These are phyloP conservation scores for Eucalyptus cladocalyx DNA, from an alignment of 345 rosid species.

Conservation along the genomic window DNA sequence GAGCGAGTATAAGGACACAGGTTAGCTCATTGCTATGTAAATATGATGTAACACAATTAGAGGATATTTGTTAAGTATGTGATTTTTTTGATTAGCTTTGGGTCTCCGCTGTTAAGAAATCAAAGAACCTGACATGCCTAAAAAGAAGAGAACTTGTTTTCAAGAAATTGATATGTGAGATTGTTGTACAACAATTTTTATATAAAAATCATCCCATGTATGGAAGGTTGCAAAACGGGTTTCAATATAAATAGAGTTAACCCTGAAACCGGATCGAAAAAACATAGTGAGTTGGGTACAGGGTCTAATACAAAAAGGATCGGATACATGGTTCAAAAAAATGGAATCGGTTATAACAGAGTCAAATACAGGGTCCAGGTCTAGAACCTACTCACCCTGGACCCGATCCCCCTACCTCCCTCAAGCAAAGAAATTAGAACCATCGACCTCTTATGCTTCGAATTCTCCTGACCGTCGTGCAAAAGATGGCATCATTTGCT, in stretches of 20 bases:
- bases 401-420: background rate
- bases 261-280: accelerated
- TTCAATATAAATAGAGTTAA: accelerated
- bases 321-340: accelerated
- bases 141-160: too few relatives aligned
- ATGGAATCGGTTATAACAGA: accelerated
- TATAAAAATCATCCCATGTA: too few relatives aligned
- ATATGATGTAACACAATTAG: too few relatives aligned
- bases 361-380: accelerated
- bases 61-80: too few relatives aligned
- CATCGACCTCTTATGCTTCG: too few relatives aligned
- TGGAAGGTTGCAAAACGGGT: accelerated
- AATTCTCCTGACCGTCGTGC: too few relatives aligned
- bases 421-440: background rate
- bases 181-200: too few relatives aligned
- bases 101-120: accelerated
- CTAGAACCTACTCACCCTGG: accelerated
- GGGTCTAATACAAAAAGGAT: accelerated
- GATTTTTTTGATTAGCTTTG: too few relatives aligned
- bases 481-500: background rate
- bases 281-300: accelerated
- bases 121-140: too few relatives aligned
- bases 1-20: too few relatives aligned
- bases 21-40: too few relatives aligned
- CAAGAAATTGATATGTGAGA: too few relatives aligned